phyloP scores from a whole-genome alignment of 129 eudicot genomes.

The Flaveria bidentis region DNA sequence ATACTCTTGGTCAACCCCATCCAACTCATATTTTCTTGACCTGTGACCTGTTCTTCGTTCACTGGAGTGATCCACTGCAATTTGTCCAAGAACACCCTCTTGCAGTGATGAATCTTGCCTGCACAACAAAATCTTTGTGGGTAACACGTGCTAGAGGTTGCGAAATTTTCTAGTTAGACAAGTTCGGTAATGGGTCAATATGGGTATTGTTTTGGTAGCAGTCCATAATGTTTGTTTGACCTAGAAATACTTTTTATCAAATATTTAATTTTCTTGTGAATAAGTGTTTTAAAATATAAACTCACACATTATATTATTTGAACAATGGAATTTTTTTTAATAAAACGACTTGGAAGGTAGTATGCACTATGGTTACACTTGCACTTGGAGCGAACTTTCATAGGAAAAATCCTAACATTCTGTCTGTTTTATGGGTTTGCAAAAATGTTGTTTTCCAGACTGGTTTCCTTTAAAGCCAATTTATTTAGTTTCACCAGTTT shows the following conservation, averaged over 20 bases:
- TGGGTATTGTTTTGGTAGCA: not conserved
- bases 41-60: slow-evolving; percentile 10
- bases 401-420: no score
- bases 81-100: slow-evolving; percentile 41
- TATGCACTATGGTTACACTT: not conserved
- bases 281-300: not conserved
- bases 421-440: no score
- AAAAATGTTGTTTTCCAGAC: not conserved
- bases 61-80: slow-evolving; percentile 18
- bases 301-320: not conserved
- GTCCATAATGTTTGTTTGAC: no score
- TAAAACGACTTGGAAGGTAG: not conserved
- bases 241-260: not conserved
- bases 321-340: not conserved
- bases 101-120: slow-evolving; percentile 50
- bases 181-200: not conserved
- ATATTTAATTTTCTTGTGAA: not conserved
- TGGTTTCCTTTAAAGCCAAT: not conserved
- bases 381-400: not conserved
- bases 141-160: not conserved
- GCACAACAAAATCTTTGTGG: slow-evolving; percentile 23
- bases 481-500: not conserved
- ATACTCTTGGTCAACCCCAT: slow-evolving; percentile 46
- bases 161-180: not conserved
- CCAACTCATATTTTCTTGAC: slow-evolving; percentile 39